These are phyloP conservation scores for Pogostemon cablin DNA, from an alignment of 257 asterid genomes.

Conservation along the genomic window DNA sequence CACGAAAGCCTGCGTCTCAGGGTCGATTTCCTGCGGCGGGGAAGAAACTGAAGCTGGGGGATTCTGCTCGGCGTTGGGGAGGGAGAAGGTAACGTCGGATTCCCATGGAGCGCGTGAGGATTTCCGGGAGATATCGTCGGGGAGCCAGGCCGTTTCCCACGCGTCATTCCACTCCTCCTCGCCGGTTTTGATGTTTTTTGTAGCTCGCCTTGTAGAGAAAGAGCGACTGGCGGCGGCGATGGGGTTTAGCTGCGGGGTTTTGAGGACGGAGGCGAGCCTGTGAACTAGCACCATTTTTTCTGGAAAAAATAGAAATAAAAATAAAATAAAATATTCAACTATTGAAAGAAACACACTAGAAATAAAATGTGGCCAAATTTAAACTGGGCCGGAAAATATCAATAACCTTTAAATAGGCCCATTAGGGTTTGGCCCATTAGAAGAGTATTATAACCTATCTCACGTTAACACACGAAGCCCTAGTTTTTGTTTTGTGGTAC, in stretches of 20 bases:
- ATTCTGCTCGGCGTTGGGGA: conserved; percentile 31
- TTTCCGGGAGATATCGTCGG: conserved; percentile 68
- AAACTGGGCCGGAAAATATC: conserved; percentile 11
- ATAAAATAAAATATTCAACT: no score
- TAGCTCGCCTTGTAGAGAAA: conserved; percentile 39
- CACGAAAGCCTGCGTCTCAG: conserved; percentile 82
- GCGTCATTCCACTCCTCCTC: conserved; percentile 90
- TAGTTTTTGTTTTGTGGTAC: not conserved
- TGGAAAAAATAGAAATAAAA: no score
- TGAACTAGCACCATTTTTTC: conserved; percentile 48
- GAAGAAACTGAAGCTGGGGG: conserved; percentile 37
- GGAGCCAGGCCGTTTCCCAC: conserved; percentile 96
- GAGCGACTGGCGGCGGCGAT: conserved; percentile 34
- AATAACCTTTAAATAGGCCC: conserved; percentile 12
- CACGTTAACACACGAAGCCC: conserved; percentile 2
- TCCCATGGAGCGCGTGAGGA: conserved; percentile 79
- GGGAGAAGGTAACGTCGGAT: conserved; percentile 71
- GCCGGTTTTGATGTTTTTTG: conserved; percentile 33
- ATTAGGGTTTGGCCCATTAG: conserved; percentile 34
- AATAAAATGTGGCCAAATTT: not conserved
- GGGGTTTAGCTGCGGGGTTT: conserved; percentile 43
- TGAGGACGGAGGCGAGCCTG: conserved; percentile 39
- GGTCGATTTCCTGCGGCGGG: conserved; percentile 46
- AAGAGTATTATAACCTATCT: not conserved
- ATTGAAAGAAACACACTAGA: no score